Base-by-base conservation (phyloP, 2,329 filamentous ascomycete species). In the Myrmaecium sp. region DNA sequence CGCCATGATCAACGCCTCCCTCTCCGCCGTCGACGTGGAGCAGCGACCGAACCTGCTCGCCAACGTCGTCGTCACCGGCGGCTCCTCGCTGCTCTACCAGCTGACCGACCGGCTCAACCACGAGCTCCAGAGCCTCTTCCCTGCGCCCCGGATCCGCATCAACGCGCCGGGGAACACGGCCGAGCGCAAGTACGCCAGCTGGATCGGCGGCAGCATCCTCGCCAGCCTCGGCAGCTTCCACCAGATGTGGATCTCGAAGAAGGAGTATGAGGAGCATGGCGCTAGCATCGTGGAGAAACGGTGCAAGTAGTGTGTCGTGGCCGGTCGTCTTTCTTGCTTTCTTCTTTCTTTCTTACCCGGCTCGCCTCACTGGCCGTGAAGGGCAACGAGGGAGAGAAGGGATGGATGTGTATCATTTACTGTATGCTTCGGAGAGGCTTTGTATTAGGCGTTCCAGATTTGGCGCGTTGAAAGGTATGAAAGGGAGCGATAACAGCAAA, bases 211-310 rank as follows among this genome's bases (percentile, higher is more conserved):
- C 23, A 94, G 83, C 54, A 94, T 98, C 41, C 60, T 98, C 39
- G 84, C 81, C 5, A 94, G 84, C 53, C 54, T 98, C 56, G 91
- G 91, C 6, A 93, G 84, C 9, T 98, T 98, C 57, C 89, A 98
- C 58, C 18, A 47, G 61, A 86, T 98, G 78, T 98, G 89, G 89
- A 91, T 98, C 41, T 86, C 77, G 14, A 81, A 74, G 54, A 92
- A 93, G 62, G 89, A 98, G 60, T 95, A 94, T 43, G 83, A 94
- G 36, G 91, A 98, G 62, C 84, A 93, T 51, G 89, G 89, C 2
- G 62, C 74, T 5, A 71, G 71, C 36, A 84, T 95, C 41, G 80
- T 95, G 23, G 86, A 95, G 64, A 94, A 93, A 69, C 66, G 86
- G 43, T 95, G 86, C 66, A 92, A 93, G 60, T 95, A 40, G 32